A percentile compares a stretch with the other conserved stretches of the same genome.
Conservation (phyloP, 345 rosid genomes). For the Sapria himalayana region DNA sequence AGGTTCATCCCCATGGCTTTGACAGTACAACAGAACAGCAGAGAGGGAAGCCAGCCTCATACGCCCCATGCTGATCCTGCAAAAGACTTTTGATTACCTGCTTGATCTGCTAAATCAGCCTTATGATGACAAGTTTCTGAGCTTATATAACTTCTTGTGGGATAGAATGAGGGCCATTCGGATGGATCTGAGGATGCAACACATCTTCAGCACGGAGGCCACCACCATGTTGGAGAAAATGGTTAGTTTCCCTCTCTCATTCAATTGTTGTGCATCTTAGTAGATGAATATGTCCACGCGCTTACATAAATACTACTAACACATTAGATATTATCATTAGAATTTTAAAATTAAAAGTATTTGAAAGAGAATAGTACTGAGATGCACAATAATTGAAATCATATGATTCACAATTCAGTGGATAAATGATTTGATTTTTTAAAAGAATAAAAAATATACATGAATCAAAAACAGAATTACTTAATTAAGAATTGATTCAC, state of each 20-base stretch:
- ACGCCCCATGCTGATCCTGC: constrained; percentile 79
- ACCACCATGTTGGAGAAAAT: constrained; percentile 87
- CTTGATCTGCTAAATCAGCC: constrained; percentile 75
- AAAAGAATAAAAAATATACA: too few relatives aligned
- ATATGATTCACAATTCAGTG: too few relatives aligned
- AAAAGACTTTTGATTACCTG: constrained; percentile 57
- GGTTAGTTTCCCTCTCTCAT: constrained; percentile 47
- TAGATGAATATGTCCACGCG: too few relatives aligned
- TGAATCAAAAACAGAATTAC: too few relatives aligned
- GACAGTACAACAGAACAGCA: constrained; percentile 79
- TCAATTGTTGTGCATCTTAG: too few relatives aligned
- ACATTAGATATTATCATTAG: too few relatives aligned
- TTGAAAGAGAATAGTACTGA: too few relatives aligned
- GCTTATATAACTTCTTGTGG: constrained; percentile 86
- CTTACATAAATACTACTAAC: too few relatives aligned
- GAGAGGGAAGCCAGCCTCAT: constrained; percentile 85
- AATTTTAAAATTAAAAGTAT: too few relatives aligned
- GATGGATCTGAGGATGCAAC: constrained; percentile 96
- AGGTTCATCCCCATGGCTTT: constrained; percentile 10
- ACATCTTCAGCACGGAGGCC: constrained; percentile 61
- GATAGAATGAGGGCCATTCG: constrained; percentile 96
- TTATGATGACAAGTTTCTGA: constrained; percentile 57
- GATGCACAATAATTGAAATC: too few relatives aligned
- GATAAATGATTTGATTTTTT: too few relatives aligned
- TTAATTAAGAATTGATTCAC: too few relatives aligned